phyloP scores from a whole-genome alignment of 225 moss, liverwort and hornwort genomes.

The Marchantia paleacea region DNA sequence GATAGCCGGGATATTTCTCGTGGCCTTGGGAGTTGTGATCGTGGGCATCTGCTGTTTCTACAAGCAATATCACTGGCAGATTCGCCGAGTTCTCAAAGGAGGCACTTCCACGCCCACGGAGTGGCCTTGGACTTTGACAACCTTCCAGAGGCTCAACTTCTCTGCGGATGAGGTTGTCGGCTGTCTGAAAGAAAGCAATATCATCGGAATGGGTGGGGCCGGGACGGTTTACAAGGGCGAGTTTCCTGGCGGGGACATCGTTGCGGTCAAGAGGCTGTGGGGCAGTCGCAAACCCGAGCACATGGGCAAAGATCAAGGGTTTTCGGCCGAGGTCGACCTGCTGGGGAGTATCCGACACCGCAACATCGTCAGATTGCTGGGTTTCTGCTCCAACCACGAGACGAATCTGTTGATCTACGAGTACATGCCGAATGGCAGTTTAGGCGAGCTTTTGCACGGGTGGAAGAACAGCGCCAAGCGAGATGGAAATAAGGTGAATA shows the following conservation, averaged over 20 bases:
- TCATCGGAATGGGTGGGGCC: conserved; percentile 49
- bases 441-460: conserved; percentile 55
- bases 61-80: conserved; percentile 48
- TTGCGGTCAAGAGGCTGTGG: conserved; percentile 46
- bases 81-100: conserved; percentile 34
- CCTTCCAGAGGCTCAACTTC: conserved; percentile 50
- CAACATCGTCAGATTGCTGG: conserved; percentile 49
- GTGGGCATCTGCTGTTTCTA: conserved; percentile 73
- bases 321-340: conserved; percentile 50
- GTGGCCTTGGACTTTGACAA: conserved; percentile 44
- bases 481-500: conserved; percentile 28
- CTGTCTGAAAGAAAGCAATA: conserved; percentile 42
- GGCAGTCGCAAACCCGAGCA: conserved; percentile 43
- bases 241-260: conserved; percentile 47
- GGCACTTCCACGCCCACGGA: conserved; percentile 25
- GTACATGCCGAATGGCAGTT: conserved; percentile 58
- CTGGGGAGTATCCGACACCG: conserved; percentile 54
- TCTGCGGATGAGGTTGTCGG: conserved; percentile 44
- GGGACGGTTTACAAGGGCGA: conserved; percentile 50
- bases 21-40: conserved; percentile 57
- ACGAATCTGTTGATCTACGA: conserved; percentile 51
- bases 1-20: conserved; percentile 64
- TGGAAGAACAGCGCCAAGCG: conserved; percentile 36
- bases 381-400: conserved; percentile 53
- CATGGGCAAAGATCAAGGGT: conserved; percentile 39